Evolutionary conservation across 2,329 filamentous ascomycete genomes (phyloP), one percentile per base, ranked within the genome.

Genomic region (Trichophyton rubrum): DNA sequence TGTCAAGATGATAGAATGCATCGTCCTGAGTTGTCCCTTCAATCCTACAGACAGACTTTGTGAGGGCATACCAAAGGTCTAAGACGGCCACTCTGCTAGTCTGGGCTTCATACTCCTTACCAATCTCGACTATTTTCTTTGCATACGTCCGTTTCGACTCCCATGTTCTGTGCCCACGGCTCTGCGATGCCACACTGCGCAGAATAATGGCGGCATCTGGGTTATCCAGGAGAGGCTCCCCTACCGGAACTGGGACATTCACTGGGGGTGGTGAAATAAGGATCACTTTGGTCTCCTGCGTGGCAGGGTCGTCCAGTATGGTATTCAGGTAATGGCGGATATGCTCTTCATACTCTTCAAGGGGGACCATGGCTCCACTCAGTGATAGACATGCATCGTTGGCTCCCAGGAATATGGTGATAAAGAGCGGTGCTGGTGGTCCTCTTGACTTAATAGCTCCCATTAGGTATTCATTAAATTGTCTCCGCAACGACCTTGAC

Each of bases 401-500:
- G 27, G 71, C 73, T 41, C 74, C 73, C 7, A 75, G 60, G 60
- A 74, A 73, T 61, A 75, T 74, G 17, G 72, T 74, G 63, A 75
- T 67, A 59, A 75, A 68, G 24, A 74, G 67, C 4, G 70, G 73
- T n/a, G 61, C 63, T 13, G 63, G 63, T 1, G 60, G 35, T 20
- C 64, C 63, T 13, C 63, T 61, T 58, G 61, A 59, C 35, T 62
- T 49, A n/a, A 60, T 61, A 5, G 6, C 43, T 11, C 56, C 33
- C 17, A 66, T 35, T 35, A 66, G 58, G n/a, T 20, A 59, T 35
- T 58, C 30, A 22, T 63, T 41, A 35, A 66, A 66, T 3, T 17
- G 5, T 22, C 27, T n/a, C 8, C 61, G 64, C 24, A 66, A 62
- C 4, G 58, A 59, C 38, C 59, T 59, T 43, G 62, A 61, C 5